Base-by-base conservation (phyloP, 2,329 filamentous ascomycete genomes). In the Pseudodiploospora longispora region DNA sequence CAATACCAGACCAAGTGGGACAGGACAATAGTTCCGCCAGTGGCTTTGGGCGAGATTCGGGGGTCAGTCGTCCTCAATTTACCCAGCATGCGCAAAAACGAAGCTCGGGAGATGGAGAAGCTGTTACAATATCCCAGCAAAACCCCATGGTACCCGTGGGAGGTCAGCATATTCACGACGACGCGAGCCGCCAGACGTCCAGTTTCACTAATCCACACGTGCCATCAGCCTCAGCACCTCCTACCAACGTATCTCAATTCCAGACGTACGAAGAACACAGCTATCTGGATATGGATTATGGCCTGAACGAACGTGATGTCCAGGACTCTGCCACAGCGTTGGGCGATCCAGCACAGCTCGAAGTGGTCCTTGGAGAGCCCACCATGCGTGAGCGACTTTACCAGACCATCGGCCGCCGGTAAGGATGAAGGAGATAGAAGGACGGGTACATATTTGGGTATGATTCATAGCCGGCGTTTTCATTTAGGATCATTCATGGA, bases 231-330 rank as follows among this genome's bases (percentile, higher is more conserved):
- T 46, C 50, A n/a, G 19, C 47, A 5, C 44, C 48, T 10, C 35
- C 50, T 8, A 38, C 47, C 6, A 42, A 40, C 30, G 46, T 56
- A 31, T 38, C 33, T 29, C 47, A 50, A 27, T 54, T 55, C 36
- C 49, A 50, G 4, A 41, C 42, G 31, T 59, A 54, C 36, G 29
- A 38, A 4, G 50, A 52, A 28, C 52, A 54, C 32, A 53, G 43
- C 38, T 59, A 58, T 10, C 43, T 58, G 19, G 47, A 54, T 32
- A 55, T 59, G 45, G 53, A 58, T 32, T 56, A 57, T 30, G 49
- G 50, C 9, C 43, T 54, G 6, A 53, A 51, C 9, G 49, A 52
- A 10, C 45, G 50, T 9, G 48, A 51, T 36, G 49, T 52, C 4
- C 50, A 51, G 36, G 48, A 52, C 33, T 45, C 49, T 27, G 47